These are phyloP conservation scores for Pleurotus citrinopileatus DNA, from an alignment of 768 basidiomycete genomes.

Conservation along the genomic window DNA sequence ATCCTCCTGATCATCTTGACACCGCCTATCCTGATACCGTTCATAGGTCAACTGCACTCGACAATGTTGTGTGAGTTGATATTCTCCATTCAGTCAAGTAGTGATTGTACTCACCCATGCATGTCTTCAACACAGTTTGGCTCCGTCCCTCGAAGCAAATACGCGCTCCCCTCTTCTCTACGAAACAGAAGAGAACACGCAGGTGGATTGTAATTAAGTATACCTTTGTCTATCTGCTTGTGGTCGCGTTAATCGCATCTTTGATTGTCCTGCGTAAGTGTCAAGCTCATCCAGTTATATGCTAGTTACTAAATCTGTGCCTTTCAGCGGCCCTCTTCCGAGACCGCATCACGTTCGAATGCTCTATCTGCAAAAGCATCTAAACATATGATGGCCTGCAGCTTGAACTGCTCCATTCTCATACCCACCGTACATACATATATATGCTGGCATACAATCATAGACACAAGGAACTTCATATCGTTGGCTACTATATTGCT, in stretches of 20 bases:
- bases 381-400: constrained; percentile 48
- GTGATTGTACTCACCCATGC: no score
- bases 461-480: not conserved
- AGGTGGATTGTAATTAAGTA: constrained; percentile 93
- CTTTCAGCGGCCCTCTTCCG: constrained; percentile 75
- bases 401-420: not conserved
- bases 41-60: constrained; percentile 85
- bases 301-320: constrained; percentile 16
- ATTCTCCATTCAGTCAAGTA: constrained; percentile 4
- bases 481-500: constrained; percentile 7
- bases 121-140: constrained; percentile 70
- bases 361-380: constrained; percentile 83
- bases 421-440: not conserved
- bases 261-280: constrained; percentile 78
- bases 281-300: constrained; percentile 18
- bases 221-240: constrained; percentile 73
- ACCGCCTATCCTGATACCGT: constrained; percentile 82
- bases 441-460: constrained; percentile 14
- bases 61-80: constrained; percentile 80
- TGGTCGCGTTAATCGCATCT: constrained; percentile 76
- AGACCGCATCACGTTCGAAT: constrained; percentile 70
- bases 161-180: constrained; percentile 88
- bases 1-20: constrained; percentile 86
- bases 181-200: constrained; percentile 89
- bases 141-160: constrained; percentile 93